phyloP scores from a whole-genome alignment of 768 basidiomycete species.

The Russula emetica region DNA sequence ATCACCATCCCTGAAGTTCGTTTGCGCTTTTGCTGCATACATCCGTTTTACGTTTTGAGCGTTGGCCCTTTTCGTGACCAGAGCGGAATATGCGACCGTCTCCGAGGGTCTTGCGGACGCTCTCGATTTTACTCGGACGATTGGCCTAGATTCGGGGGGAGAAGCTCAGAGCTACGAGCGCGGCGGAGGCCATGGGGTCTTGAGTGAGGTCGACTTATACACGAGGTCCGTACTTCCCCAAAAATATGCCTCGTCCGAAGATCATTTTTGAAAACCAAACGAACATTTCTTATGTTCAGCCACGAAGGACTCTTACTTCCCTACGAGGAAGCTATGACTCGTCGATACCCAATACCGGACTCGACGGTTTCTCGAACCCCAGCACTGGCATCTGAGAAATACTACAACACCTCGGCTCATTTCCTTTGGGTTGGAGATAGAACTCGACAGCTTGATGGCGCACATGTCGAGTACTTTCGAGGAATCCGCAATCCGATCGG shows the following conservation, averaged over 20 bases:
- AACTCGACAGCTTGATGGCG: conserved; percentile 85
- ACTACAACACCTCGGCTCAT: conserved; percentile 90
- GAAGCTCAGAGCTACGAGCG: conserved; percentile 53
- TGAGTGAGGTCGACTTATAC: conserved; percentile 91
- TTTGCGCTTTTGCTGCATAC: conserved; percentile 5
- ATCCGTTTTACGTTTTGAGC: neutral
- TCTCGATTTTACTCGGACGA: conserved; percentile 87
- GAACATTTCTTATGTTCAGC: conserved; percentile 38
- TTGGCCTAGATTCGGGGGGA: conserved; percentile 62
- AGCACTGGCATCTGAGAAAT: conserved; percentile 36
- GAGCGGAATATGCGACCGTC: conserved; percentile 80
- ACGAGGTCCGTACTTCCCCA: conserved; percentile 54
- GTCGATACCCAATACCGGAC: conserved; percentile 48
- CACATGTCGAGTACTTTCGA: conserved; percentile 93
- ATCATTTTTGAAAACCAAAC: neutral
- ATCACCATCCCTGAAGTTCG: conserved; percentile 66
- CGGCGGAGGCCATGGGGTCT: conserved; percentile 63
- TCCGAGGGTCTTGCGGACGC: conserved; percentile 83
- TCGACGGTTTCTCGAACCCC: conserved; percentile 1
- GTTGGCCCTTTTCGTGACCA: conserved; percentile 30
- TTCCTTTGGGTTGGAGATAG: conserved; percentile 98
- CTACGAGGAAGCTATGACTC: conserved; percentile 90
- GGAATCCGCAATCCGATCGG: conserved; percentile 93
- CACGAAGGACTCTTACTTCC: conserved; percentile 92
- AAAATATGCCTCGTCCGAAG: neutral